Percentiles rank a stretch among this genome's conserved stretches.
Conservation (phyloP, 768 basidiomycete genomes). For the Lactarius deliciosus region DNA sequence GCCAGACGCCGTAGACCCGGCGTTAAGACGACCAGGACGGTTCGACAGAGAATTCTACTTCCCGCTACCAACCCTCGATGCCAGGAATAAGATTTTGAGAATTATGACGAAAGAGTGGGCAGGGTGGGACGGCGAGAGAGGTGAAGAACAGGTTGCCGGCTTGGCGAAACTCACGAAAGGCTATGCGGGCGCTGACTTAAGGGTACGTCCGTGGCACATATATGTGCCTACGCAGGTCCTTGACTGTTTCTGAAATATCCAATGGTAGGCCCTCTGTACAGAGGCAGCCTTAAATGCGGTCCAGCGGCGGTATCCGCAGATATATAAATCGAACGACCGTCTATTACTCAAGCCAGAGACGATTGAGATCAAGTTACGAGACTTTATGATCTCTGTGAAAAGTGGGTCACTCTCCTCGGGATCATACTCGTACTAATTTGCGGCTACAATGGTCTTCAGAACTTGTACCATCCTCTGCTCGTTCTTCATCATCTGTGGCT, state of each 20-base stretch:
- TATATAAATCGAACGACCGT: slow-evolving; percentile 89
- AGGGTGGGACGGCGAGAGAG: slow-evolving; percentile 64
- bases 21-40: slow-evolving; percentile 87
- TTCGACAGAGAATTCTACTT: slow-evolving; percentile 99
- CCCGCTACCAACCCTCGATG: slow-evolving; percentile 80
- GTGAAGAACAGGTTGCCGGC: slow-evolving; percentile 53
- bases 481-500: slow-evolving; percentile 85
- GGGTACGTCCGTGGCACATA: slow-evolving; percentile 53
- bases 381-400: slow-evolving; percentile 97
- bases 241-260: slow-evolving; percentile 32
- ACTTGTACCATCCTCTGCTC: slow-evolving; percentile 90
- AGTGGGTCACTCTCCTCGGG: slow-evolving; percentile 52
- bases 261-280: slow-evolving; percentile 85
- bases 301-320: slow-evolving; percentile 94
- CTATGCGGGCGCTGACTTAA: slow-evolving; percentile 94
- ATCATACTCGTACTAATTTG: slow-evolving; percentile 13
- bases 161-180: slow-evolving; percentile 92
- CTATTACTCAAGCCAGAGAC: slow-evolving; percentile 81
- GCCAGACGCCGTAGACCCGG: slow-evolving; percentile 97
- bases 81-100: slow-evolving; percentile 80
- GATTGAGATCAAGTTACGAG: slow-evolving; percentile 79
- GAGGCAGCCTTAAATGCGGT: slow-evolving; percentile 97
- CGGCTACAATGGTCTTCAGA: slow-evolving; percentile 47
- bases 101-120: slow-evolving; percentile 93
- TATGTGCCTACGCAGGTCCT: slow-evolving; percentile 14